Percentiles rank a stretch among this genome's conserved stretches.
phyloP scores from a whole-genome alignment of 257 asterid species.

The Scutellaria baicalensis region DNA sequence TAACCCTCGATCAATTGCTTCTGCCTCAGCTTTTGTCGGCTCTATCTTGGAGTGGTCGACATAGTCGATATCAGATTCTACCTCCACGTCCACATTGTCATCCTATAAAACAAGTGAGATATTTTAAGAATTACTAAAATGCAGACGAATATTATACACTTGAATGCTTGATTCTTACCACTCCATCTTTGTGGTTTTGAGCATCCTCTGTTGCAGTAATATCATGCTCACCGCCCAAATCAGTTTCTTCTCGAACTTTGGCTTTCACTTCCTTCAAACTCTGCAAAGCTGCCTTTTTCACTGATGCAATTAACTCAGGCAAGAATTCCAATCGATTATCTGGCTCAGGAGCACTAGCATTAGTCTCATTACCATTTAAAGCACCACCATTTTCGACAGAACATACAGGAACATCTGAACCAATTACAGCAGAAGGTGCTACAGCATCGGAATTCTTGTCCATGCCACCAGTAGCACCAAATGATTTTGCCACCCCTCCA shows the following conservation, averaged over 20 bases:
- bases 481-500: constrained; percentile 22
- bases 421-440: constrained; percentile 17
- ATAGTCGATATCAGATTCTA: constrained; percentile 69
- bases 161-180: constrained; percentile 34
- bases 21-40: constrained; percentile 88
- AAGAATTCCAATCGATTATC: constrained; percentile 50
- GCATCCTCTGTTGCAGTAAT: constrained; percentile 30
- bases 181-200: constrained; percentile 46
- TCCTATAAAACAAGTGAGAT: constrained; percentile 37
- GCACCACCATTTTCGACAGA: constrained; percentile 23
- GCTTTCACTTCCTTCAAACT: constrained; percentile 55
- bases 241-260: constrained; percentile 38
- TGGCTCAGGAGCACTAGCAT: constrained; percentile 13
- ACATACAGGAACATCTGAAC: constrained; percentile 11
- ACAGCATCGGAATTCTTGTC: constrained; percentile 23
- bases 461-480: constrained; percentile 18
- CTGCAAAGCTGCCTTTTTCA: constrained; percentile 50
- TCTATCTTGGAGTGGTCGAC: constrained; percentile 63
- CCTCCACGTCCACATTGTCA: constrained; percentile 49
- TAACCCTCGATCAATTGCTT: constrained; percentile 85
- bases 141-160: not conserved
- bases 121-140: constrained; percentile 5
- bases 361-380: constrained; percentile 24
- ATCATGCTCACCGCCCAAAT: constrained; percentile 22
- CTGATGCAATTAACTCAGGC: constrained; percentile 67